Conservation (phyloP, 148 eudicot genomes). For the Chenopodium formosanum region DNA sequence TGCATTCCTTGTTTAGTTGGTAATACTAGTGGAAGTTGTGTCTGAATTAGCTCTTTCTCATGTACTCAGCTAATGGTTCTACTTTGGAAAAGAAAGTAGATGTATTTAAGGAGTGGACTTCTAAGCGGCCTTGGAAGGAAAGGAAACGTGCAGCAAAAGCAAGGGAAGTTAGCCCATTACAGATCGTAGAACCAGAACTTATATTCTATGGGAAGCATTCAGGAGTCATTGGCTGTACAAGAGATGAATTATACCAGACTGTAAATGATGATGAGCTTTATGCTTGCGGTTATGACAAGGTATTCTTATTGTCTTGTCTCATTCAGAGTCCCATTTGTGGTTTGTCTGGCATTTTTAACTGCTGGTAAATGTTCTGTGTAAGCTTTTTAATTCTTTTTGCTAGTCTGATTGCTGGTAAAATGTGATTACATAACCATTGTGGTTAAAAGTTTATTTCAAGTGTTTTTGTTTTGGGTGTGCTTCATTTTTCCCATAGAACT, state of each 20-base stretch:
- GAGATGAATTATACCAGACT: constrained; percentile 44
- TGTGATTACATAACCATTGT: background rate
- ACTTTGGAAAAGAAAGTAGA: constrained; percentile 36
- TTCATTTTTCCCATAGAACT: background rate
- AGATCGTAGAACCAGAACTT: constrained; percentile 59
- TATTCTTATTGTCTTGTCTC: constrained; percentile 20
- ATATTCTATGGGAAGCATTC: constrained; percentile 81
- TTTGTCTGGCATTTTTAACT: background rate
- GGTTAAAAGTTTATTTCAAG: background rate
- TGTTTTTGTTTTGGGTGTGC: background rate
- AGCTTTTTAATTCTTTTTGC: background rate
- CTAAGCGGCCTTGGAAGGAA: constrained; percentile 86
- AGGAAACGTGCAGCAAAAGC: constrained; percentile 72
- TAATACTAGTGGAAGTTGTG: background rate
- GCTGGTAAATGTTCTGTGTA: too few species aligned
- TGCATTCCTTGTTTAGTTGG: background rate
- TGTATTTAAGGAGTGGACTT: constrained; percentile 77
- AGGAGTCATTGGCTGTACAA: constrained; percentile 80
- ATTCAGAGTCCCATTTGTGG: background rate
- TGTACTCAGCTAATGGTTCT: constrained; percentile 46
- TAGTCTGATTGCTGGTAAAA: background rate
- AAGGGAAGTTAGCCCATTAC: constrained; percentile 33
- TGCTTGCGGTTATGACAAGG: constrained; percentile 83
- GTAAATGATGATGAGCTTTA: constrained; percentile 36
- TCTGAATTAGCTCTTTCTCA: constrained; percentile 20